Base-by-base conservation (phyloP, 345 rosid species). In the Eucalyptus grandis region DNA sequence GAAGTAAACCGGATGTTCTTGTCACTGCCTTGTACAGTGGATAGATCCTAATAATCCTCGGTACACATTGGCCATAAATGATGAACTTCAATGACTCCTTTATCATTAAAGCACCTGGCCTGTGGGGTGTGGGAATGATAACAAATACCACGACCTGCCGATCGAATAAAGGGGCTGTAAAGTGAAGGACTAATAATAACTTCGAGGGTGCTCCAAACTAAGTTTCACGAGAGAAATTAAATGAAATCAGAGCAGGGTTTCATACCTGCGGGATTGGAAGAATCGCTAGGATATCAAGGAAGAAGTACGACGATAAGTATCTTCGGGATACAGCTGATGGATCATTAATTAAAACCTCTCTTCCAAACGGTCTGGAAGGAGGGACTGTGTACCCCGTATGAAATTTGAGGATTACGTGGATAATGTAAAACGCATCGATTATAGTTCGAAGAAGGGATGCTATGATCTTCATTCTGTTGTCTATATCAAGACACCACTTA, bases 221-320 rank as follows among this genome's bases (percentile, higher is more conserved):
- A 14, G 47, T 60, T 44, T 40, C n/a, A 53, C 72, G 1, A 12
- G 49, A 87, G 88, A 53, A 87, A 31, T 31, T 67, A 87, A 87
- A 51, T 34, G 14, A 8, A 53, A 62, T 77, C 72, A 49, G 4
- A 10, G 44, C 11, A 72, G 7, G 4, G 46, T 72, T 72, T 34
- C 43, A 54, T 83, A 97, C 98, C 98, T 97, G 99, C 43, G 99
- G 99, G 69, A 97, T 91, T 27, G 99, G 98, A 90, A 97, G 96
- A 62, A 96, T 91, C 21, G 99, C 92, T 3, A 96, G 94, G 83
- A 95, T 34, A 89, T 97, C 98, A 65, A 97, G 86, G 86, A 95
- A 56, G 91, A 96, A 95, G 87, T 91, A 89, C 2, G 95, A 88
- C 4, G 91, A 89, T 53, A 97, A 40, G 62, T 97, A 96, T 89